phyloP scores from a whole-genome alignment of 1,284 basidiomycete genomes.

The Mycena citricolor region DNA sequence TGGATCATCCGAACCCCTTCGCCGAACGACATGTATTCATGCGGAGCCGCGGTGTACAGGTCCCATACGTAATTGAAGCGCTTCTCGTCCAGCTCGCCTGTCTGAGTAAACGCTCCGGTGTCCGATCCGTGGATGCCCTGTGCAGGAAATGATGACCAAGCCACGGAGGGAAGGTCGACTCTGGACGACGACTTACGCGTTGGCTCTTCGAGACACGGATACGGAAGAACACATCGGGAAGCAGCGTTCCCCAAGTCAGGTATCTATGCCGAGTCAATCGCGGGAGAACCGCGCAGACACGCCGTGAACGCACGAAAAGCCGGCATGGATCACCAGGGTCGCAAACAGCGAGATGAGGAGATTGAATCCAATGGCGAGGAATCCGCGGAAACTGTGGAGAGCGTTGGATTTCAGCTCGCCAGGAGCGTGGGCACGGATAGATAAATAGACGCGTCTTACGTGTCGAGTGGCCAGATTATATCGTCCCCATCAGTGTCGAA shows the following conservation, averaged over 20 bases:
- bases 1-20: constrained; percentile 39
- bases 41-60: constrained; percentile 38
- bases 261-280: constrained; percentile 27
- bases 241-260: constrained; percentile 34
- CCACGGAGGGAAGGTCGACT: neutral
- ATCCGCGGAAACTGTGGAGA: constrained; percentile 28
- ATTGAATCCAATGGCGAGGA: constrained; percentile 38
- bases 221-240: constrained; percentile 43
- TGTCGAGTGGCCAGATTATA: constrained; percentile 54
- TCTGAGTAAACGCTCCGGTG: constrained; percentile 34
- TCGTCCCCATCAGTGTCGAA: constrained; percentile 51
- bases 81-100: constrained; percentile 37
- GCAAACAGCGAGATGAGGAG: constrained; percentile 34
- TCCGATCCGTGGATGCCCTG: constrained; percentile 45
- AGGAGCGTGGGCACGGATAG: too few relatives aligned
- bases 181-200: constrained; percentile 31
- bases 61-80: constrained; percentile 39
- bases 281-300: neutral
- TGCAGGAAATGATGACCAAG: too few relatives aligned
- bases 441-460: too few relatives aligned
- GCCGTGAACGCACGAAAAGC: constrained; percentile 43
- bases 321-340: constrained; percentile 35
- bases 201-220: constrained; percentile 39
- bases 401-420: too few relatives aligned
- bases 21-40: constrained; percentile 35